These are phyloP conservation scores for Plasmodium yoelii DNA, from an alignment of 169 alveolate species.

Conservation along the genomic window DNA sequence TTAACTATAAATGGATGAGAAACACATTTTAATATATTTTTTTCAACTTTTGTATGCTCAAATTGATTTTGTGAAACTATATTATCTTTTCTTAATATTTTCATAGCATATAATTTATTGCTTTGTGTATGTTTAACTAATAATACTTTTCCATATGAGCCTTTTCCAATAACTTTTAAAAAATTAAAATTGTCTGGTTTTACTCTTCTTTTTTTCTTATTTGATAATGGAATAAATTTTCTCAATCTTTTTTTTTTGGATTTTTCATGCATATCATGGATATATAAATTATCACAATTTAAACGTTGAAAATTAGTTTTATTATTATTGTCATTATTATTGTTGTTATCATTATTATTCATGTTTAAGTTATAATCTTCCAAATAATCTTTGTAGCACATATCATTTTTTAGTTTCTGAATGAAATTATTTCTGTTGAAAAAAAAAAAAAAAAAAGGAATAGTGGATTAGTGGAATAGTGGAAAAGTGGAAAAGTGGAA, in stretches of 20 bases:
- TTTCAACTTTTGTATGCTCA: conserved; percentile 81
- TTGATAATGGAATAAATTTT: conserved; percentile 31
- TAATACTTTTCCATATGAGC: conserved; percentile 94
- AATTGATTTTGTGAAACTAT: conserved; percentile 79
- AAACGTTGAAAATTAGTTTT: neutral
- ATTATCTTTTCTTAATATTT: conserved; percentile 82
- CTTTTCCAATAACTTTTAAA: conserved; percentile 92
- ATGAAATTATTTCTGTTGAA: neutral
- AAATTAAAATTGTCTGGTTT: conserved; percentile 89
- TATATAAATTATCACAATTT: conserved; percentile 25
- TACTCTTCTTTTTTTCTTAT: conserved; percentile 30
- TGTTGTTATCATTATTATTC: neutral
- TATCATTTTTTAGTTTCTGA: neutral
- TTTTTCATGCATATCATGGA: conserved; percentile 56
- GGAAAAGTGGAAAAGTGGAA: too few relatives aligned
- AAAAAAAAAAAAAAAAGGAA: too few relatives aligned
- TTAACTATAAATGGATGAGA: conserved; percentile 88
- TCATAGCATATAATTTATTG: conserved; percentile 79
- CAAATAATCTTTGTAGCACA: conserved; percentile 10
- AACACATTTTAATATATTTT: conserved; percentile 76
- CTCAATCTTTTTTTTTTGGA: conserved; percentile 6
- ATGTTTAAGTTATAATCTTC: conserved; percentile 1
- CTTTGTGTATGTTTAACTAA: conserved; percentile 67
- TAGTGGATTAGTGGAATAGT: too few relatives aligned
- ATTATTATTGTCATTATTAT: too few relatives aligned